Evolutionary conservation across 192 early-diverging fungal genomes (phyloP).

Genomic region (Nowakowskiella sp.): DNA sequence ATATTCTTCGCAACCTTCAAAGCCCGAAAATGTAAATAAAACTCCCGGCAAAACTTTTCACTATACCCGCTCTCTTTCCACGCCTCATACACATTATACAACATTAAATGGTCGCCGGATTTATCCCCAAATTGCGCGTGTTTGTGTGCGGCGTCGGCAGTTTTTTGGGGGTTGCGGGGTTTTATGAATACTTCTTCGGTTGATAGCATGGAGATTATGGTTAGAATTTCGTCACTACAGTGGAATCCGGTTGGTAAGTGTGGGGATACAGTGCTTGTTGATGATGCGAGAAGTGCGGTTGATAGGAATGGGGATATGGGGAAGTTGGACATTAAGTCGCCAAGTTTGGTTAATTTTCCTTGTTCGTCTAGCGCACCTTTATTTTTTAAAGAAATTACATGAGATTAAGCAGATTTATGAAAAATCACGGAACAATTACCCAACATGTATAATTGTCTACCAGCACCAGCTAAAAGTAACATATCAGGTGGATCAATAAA

Average conservation of each 20-base stretch:
- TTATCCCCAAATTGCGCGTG: slow-evolving; percentile 14
- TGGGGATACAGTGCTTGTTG: background rate
- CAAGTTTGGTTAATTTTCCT: slow-evolving; percentile 35
- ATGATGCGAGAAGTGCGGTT: slow-evolving; percentile 28
- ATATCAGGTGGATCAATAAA: slow-evolving; percentile 51
- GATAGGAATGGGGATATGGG: slow-evolving; percentile 40
- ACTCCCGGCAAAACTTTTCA: slow-evolving; percentile 29
- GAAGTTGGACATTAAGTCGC: slow-evolving; percentile 33
- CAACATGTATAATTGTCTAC: slow-evolving; percentile 38
- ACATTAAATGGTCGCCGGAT: slow-evolving; percentile 46
- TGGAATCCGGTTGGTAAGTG: slow-evolving; percentile 7
- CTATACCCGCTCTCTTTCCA: slow-evolving; percentile 20
- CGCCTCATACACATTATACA: slow-evolving; percentile 32
- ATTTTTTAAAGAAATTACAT: slow-evolving; percentile 6
- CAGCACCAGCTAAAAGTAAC: slow-evolving; percentile 27
- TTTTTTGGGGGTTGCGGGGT: slow-evolving; percentile 25
- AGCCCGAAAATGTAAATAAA: slow-evolving; percentile 40
- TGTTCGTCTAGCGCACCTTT: slow-evolving; percentile 40
- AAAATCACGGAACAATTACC: slow-evolving; percentile 19
- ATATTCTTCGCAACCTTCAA: slow-evolving; percentile 38
- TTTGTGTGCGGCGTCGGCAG: slow-evolving; percentile 19
- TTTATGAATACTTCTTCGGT: slow-evolving; percentile 37
- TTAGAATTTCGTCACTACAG: slow-evolving; percentile 40
- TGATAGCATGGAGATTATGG: slow-evolving; percentile 41
- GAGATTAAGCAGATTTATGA: slow-evolving; percentile 4